phyloP scores from a whole-genome alignment of 73 alveolate species.

The Effrenium voratum region DNA sequence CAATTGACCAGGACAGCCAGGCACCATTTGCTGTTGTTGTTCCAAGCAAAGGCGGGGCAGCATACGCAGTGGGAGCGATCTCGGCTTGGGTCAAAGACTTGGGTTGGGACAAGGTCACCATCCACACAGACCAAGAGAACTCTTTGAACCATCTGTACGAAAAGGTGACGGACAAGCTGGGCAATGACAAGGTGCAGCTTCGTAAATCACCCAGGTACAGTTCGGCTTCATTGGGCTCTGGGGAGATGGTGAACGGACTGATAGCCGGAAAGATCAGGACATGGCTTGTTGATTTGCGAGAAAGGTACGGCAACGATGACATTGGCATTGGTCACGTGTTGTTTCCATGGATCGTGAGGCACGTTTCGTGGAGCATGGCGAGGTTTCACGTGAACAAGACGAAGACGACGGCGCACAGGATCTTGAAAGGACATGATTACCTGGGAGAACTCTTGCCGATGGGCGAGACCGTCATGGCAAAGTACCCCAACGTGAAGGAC shows the following conservation, averaged over 20 bases:
- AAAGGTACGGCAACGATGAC: not conserved
- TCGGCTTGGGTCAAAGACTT: not conserved
- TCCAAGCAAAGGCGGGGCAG: constrained; percentile 20
- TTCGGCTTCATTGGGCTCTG: not conserved
- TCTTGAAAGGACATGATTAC: constrained; percentile 10
- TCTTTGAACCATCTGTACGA: not conserved
- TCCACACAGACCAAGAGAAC: not conserved
- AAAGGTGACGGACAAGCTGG: not conserved
- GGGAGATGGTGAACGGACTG: constrained; percentile 12
- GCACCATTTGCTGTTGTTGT: constrained; percentile 15
- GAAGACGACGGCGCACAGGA: not conserved
- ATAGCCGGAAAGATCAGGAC: constrained; percentile 32
- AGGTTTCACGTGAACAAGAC: not conserved
- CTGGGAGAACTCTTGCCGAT: not conserved
- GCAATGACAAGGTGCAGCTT: not conserved
- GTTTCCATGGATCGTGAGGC: constrained; percentile 40
- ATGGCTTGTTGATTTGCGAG: not conserved
- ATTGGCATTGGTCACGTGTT: not conserved
- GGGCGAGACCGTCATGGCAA: constrained; percentile 3
- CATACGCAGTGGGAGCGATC: not conserved
- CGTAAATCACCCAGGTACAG: constrained; percentile 16
- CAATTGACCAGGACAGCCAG: constrained; percentile 41
- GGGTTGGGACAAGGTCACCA: not conserved
- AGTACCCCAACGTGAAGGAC: not conserved
- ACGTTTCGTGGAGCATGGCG: constrained; percentile 26